Evolutionary conservation across 768 basidiomycete genomes (phyloP).

Genomic region (Tylopilus balloui): DNA sequence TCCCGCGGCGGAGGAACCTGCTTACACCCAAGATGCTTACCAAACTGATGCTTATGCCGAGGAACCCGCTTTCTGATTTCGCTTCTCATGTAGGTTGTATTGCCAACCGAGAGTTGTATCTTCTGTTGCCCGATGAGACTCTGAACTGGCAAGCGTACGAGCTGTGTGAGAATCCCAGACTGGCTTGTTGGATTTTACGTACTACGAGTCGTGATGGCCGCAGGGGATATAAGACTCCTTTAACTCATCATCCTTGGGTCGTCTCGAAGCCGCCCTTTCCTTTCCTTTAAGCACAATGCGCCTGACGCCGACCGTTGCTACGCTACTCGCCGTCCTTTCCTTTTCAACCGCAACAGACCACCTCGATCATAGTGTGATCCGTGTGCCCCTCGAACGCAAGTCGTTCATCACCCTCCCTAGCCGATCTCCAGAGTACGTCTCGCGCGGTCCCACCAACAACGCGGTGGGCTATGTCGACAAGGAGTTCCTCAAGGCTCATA

Average conservation of each 20-base stretch:
- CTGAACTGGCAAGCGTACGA: background rate
- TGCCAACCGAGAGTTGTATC: slow-evolving; percentile 14
- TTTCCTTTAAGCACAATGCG: slow-evolving; percentile 22
- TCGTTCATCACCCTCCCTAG: slow-evolving; percentile 5
- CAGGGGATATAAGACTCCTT: background rate
- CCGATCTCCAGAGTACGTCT: background rate
- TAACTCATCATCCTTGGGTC: too few relatives aligned
- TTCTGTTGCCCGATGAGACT: slow-evolving; percentile 1
- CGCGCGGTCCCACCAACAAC: slow-evolving; percentile 1
- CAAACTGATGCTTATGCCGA: slow-evolving; percentile 42
- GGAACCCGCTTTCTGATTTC: slow-evolving; percentile 56
- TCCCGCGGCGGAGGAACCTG: slow-evolving; percentile 50
- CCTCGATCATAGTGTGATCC: slow-evolving; percentile 6
- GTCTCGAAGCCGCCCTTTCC: background rate
- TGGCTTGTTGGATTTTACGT: slow-evolving; percentile 1
- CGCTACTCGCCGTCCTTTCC: slow-evolving; percentile 15
- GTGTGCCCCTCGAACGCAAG: slow-evolving; percentile 24
- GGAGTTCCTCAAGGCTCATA: slow-evolving; percentile 14
- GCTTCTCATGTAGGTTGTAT: slow-evolving; percentile 16
- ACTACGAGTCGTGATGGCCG: background rate
- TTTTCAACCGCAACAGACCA: slow-evolving; percentile 10
- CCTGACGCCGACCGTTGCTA: slow-evolving; percentile 5
- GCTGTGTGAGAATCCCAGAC: background rate
- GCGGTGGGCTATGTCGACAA: slow-evolving; percentile 3
- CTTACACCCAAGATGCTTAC: slow-evolving; percentile 32